Conservation (phyloP, 768 basidiomycete species). For the Scleroderma bovista region DNA sequence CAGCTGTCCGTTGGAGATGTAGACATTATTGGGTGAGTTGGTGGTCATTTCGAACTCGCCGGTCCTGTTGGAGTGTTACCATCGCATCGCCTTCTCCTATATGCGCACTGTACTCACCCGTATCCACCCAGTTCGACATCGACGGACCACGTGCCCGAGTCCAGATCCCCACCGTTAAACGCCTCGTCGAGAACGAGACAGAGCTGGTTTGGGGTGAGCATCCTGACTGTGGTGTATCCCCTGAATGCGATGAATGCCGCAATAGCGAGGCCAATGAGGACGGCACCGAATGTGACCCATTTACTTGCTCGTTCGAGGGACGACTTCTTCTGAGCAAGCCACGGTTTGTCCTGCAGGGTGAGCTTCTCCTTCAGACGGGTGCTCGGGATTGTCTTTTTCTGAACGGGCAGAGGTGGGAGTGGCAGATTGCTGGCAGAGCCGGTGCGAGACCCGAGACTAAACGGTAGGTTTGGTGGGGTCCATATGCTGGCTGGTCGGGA, state of each 20-base stretch:
- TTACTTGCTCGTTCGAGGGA: slow-evolving; percentile 31
- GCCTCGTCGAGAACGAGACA: slow-evolving; percentile 47
- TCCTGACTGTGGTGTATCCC: slow-evolving; percentile 35
- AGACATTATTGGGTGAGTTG: slow-evolving; percentile 32
- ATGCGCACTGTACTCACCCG: slow-evolving; percentile 26
- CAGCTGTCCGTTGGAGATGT: slow-evolving; percentile 43
- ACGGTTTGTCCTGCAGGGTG: slow-evolving; percentile 40
- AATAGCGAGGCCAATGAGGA: slow-evolving; percentile 37
- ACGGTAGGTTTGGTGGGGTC: slow-evolving; percentile 48
- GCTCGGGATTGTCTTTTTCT: slow-evolving; percentile 32
- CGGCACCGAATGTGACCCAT: slow-evolving; percentile 41
- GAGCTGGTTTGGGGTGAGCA: slow-evolving; percentile 31
- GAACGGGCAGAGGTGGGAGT: slow-evolving; percentile 40
- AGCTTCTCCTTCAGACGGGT: slow-evolving; percentile 51
- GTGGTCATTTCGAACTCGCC: slow-evolving; percentile 58
- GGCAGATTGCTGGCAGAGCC: slow-evolving; percentile 23
- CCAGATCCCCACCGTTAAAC: slow-evolving; percentile 37
- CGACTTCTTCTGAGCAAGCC: slow-evolving; percentile 36
- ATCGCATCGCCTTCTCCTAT: not conserved
- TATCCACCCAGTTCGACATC: slow-evolving; percentile 53
- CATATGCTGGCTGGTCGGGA: slow-evolving; percentile 60
- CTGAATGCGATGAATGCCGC: slow-evolving; percentile 43
- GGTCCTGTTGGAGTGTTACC: slow-evolving; percentile 25
- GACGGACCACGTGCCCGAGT: slow-evolving; percentile 39
- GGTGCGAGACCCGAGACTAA: slow-evolving; percentile 21